Conservation (phyloP, 73 alveolate genomes). For the Paramecium sexaurelia region DNA sequence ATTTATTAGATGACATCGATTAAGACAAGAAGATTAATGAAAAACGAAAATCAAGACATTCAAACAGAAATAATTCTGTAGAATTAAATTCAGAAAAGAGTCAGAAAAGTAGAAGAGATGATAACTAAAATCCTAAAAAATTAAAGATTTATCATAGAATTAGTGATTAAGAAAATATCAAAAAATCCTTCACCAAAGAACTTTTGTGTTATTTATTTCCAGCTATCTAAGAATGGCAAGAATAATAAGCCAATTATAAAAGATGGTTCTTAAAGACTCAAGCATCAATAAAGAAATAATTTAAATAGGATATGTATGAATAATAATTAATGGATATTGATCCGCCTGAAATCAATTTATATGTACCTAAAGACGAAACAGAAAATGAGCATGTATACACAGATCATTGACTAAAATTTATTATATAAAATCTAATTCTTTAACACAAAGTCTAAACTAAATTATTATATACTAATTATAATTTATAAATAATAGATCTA, state of each 20-base stretch:
- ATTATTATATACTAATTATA: too few species aligned
- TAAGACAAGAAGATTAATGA: not conserved
- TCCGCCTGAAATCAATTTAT: conserved; percentile 34
- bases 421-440: not conserved
- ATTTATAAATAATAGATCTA: too few species aligned
- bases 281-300: not conserved
- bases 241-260: conserved; percentile 22
- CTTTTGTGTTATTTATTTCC: not conserved
- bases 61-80: conserved; percentile 12
- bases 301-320: not conserved
- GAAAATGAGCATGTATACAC: conserved; percentile 7
- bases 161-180: not conserved
- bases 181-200: not conserved
- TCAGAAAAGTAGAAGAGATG: not conserved
- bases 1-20: conserved; percentile 3
- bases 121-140: not conserved
- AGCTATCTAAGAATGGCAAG: conserved; percentile 49
- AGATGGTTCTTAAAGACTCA: conserved; percentile 5
- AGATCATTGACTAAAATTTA: not conserved
- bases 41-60: conserved; percentile 2
- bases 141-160: not conserved
- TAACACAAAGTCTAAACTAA: not conserved
- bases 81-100: conserved; percentile 8
- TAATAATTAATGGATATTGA: conserved; percentile 26
- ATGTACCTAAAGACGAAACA: conserved; percentile 42